Base-by-base conservation (phyloP, 2,329 filamentous ascomycete species). In the Colletotrichum plurivorum region DNA sequence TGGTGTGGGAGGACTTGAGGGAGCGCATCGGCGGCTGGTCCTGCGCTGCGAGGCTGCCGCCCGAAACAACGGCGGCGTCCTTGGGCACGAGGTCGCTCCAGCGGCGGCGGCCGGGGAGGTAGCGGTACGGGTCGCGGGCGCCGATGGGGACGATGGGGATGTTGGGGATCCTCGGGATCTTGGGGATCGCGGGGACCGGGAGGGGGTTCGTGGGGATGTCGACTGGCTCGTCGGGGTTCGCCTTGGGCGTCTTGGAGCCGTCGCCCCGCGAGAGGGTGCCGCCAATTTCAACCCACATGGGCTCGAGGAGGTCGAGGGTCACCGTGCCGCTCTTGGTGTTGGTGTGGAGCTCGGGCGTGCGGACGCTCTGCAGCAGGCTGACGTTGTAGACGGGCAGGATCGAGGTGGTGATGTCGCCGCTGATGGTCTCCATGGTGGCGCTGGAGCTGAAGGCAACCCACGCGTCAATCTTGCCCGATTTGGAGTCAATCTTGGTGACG, bases 381-480 rank as follows among this genome's bases (percentile, higher is more conserved):
- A 67, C 67, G 70, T 81, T 77, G 49, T 86, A 73, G 0, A 88
- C 78, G 0, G 86, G 85, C 46, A 84, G 76, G 13, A 88, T 61
- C 3, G 78, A 77, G 1, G 87, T 69, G 3, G 74, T 74, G 6
- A 86, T 64, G 39, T 78, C 72, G 22, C 86, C 84, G 2, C 84
- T 83, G 2, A 80, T 79, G 3, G 82, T 82, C 41, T 74, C 72
- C 43, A 86, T 73, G 7, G 72, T 73, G 3, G 79, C 79, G 1
- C 69, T 66, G 0, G 79, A 77, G 18, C 80, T 79, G 59, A 84
- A 82, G 4, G 83, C 83, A 8, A 85, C 69, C 1, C 78, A 72
- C 10, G 79, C 83, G 4, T 71, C 71, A n/a, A 88, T 77, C 3
- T 73, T 69, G 8, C 87, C 86, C 0, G 85, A 85, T 0, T 77